Conservation (phyloP, 306 rosid genomes). For the Citrullus amarus region DNA sequence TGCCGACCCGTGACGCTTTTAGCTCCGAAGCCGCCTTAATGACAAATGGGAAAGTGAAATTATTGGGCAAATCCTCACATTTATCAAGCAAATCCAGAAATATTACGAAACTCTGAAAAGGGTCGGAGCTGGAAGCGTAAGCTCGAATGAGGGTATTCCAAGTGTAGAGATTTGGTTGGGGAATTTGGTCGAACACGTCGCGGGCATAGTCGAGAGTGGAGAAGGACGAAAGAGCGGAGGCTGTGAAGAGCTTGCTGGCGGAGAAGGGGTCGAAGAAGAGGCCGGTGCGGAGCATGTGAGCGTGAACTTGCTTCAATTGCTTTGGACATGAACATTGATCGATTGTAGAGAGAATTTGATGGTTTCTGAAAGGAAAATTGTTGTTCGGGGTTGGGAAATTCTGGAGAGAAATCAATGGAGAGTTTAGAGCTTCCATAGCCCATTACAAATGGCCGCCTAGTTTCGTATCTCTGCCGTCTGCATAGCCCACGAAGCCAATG, state of each 20-base stretch:
- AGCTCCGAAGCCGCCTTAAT: conserved; percentile 58
- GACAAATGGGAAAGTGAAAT: conserved; percentile 43
- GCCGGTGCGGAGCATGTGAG: conserved; percentile 43
- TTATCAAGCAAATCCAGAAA: conserved; percentile 30
- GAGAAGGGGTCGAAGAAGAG: conserved; percentile 31
- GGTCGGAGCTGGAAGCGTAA: conserved; percentile 44
- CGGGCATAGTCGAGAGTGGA: conserved; percentile 43
- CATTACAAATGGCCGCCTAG: background rate
- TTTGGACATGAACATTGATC: conserved; percentile 23
- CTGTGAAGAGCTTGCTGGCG: conserved; percentile 38
- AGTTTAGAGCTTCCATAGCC: background rate
- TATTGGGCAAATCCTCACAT: conserved; percentile 33
- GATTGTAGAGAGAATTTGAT: conserved; percentile 10
- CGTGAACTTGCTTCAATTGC: conserved; percentile 46
- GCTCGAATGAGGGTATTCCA: conserved; percentile 63
- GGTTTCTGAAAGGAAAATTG: conserved; percentile 16
- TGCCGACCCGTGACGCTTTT: conserved; percentile 24
- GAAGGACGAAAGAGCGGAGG: conserved; percentile 21
- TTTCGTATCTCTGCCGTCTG: background rate
- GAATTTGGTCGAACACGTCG: conserved; percentile 45
- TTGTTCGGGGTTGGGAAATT: conserved; percentile 12
- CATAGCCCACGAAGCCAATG: background rate
- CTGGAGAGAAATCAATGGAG: conserved; percentile 7
- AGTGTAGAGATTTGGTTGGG: conserved; percentile 43
- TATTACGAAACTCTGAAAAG: conserved; percentile 21